phyloP scores from a whole-genome alignment of 139 green algal species.

The Bryopsis sp. region DNA sequence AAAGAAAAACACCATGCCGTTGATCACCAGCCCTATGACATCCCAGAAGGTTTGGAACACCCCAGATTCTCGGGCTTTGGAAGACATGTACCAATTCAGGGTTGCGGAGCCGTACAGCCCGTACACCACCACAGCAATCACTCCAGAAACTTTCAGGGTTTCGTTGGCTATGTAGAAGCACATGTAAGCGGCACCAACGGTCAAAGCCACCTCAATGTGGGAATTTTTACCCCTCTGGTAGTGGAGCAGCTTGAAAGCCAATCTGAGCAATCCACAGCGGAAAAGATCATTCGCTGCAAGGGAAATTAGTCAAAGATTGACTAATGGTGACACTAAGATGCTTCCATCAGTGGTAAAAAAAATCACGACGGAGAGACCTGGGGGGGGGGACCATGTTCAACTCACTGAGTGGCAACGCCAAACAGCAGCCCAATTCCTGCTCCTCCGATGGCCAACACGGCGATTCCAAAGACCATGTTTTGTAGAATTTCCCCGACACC shows the following conservation, averaged over 20 bases:
- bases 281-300: no score
- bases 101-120: constrained; percentile 68
- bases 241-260: constrained; percentile 34
- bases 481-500: not conserved
- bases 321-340: no score
- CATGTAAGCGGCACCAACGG: constrained; percentile 62
- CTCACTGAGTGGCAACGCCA: not conserved
- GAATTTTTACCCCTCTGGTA: constrained; percentile 26
- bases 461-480: constrained; percentile 2
- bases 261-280: no score
- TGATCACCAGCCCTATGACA: constrained; percentile 38
- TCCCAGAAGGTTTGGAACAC: constrained; percentile 44
- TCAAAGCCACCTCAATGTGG: constrained; percentile 49
- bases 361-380: no score
- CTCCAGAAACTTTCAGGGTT: constrained; percentile 46
- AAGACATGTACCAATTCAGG: constrained; percentile 45
- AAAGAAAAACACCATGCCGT: constrained; percentile 78
- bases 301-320: no score
- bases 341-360: no score
- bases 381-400: no score
- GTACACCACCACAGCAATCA: constrained; percentile 80
- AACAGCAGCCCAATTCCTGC: not conserved
- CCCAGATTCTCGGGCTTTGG: constrained; percentile 24
- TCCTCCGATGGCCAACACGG: not conserved
- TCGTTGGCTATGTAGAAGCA: constrained; percentile 63